Conservation (phyloP, 164 flowering plant genomes). For the Magnolia sinica region DNA sequence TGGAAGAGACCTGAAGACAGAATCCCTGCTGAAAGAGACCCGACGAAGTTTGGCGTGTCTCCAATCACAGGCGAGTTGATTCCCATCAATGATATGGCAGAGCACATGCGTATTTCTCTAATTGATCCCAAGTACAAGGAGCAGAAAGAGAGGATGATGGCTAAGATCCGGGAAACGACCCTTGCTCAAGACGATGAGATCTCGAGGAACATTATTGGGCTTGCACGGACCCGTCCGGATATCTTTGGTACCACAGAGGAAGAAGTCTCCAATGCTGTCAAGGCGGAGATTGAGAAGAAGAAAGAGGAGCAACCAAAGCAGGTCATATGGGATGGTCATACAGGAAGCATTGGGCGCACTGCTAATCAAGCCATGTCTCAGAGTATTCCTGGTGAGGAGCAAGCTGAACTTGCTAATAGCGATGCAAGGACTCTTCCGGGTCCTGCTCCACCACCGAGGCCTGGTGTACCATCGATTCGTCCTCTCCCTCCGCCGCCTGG, state of each 20-base stretch:
- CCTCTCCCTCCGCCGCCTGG: constrained; percentile 96
- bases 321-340: constrained; percentile 99
- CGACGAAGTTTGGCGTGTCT: constrained; percentile 81
- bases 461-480: constrained; percentile 72
- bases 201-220: constrained; percentile 90
- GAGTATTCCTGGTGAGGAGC: constrained; percentile 56
- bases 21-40: constrained; percentile 79
- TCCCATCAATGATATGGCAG: constrained; percentile 92
- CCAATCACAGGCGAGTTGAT: constrained; percentile 95
- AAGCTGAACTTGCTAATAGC: constrained; percentile 35
- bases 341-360: constrained; percentile 95
- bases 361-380: constrained; percentile 98
- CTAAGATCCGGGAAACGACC: constrained; percentile 92
- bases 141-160: constrained; percentile 97
- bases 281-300: constrained; percentile 96
- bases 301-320: constrained; percentile 96
- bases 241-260: constrained; percentile 99
- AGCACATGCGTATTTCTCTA: constrained; percentile 96
- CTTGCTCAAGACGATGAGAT: constrained; percentile 98
- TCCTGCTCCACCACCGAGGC: constrained; percentile 83
- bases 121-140: constrained; percentile 99
- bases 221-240: constrained; percentile 96
- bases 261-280: constrained; percentile 99
- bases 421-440: constrained; percentile 66
- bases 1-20: constrained; percentile 99